These are phyloP conservation scores for Fusarium setosum DNA, from an alignment of 2,329 filamentous ascomycete species.

Conservation along the genomic window DNA sequence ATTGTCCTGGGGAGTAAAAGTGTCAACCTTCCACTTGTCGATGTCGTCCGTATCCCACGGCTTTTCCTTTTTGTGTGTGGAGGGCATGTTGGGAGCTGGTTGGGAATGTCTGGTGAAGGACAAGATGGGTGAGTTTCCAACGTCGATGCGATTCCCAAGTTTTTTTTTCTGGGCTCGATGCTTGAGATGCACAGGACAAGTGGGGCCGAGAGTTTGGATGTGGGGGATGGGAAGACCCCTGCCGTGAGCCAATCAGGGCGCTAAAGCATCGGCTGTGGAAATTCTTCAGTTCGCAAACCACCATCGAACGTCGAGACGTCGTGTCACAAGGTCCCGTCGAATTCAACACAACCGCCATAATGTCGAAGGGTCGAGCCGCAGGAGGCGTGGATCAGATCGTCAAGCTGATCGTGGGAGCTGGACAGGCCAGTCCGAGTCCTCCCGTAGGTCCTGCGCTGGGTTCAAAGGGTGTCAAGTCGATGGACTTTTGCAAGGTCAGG, in stretches of 20 bases:
- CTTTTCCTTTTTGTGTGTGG: constrained; percentile 89
- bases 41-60: constrained; percentile 97
- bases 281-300: constrained; percentile 43
- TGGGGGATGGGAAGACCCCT: constrained; percentile 27
- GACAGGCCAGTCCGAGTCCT: constrained; percentile 93
- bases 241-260: constrained; percentile 37
- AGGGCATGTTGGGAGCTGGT: constrained; percentile 73
- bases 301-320: constrained; percentile 4
- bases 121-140: constrained; percentile 11
- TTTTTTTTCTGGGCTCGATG: constrained; percentile 38
- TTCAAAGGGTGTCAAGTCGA: constrained; percentile 98
- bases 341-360: constrained; percentile 45
- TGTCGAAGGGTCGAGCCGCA: constrained; percentile 63
- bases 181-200: constrained; percentile 15
- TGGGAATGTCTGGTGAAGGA: neutral
- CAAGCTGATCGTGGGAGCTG: constrained; percentile 97
- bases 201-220: constrained; percentile 29
- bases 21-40: constrained; percentile 94
- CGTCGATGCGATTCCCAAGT: constrained; percentile 27
- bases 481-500: constrained; percentile 97
- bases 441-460: constrained; percentile 96
- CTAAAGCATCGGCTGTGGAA: constrained; percentile 31
- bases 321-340: constrained; percentile 15
- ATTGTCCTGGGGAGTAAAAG: constrained; percentile 90
- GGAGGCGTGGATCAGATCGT: constrained; percentile 77